Evolutionary conservation across 192 early-diverging fungal species (phyloP).

Genomic region (Coemansia sp.): DNA sequence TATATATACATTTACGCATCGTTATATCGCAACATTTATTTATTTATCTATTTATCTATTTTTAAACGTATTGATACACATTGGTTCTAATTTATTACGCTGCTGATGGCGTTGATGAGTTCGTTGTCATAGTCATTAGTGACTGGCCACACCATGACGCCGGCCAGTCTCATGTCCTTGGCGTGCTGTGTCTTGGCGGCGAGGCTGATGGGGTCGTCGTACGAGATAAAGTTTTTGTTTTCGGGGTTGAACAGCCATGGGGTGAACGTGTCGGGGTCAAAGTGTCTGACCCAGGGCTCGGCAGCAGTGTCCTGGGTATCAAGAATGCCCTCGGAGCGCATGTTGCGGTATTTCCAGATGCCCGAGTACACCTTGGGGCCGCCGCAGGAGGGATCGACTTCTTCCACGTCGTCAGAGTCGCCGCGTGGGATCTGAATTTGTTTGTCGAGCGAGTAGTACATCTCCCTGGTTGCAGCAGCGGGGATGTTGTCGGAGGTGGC

Average conservation of each 20-base stretch:
- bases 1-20: too few species aligned
- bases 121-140: conserved; percentile 62
- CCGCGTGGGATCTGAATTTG: conserved; percentile 50
- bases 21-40: too few species aligned
- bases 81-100: background rate
- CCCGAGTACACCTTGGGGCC: conserved; percentile 54
- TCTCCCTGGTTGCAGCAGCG: conserved; percentile 17
- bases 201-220: conserved; percentile 55
- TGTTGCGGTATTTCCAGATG: conserved; percentile 63
- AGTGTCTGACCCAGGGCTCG: conserved; percentile 57
- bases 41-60: background rate
- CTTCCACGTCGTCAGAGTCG: conserved; percentile 53
- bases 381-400: conserved; percentile 33
- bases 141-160: conserved; percentile 70
- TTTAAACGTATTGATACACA: background rate
- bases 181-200: conserved; percentile 54
- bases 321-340: conserved; percentile 57
- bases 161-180: conserved; percentile 50
- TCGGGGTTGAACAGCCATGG: conserved; percentile 70
- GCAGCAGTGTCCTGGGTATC: conserved; percentile 44
- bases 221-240: conserved; percentile 63
- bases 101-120: conserved; percentile 26
- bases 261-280: conserved; percentile 57
- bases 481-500: conserved; percentile 35
- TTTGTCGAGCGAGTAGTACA: conserved; percentile 39